Percentiles rank a stretch among this genome's conserved stretches.
These are phyloP conservation scores for Phaffia australis DNA, from an alignment of 768 basidiomycete species.

Conservation along the genomic window DNA sequence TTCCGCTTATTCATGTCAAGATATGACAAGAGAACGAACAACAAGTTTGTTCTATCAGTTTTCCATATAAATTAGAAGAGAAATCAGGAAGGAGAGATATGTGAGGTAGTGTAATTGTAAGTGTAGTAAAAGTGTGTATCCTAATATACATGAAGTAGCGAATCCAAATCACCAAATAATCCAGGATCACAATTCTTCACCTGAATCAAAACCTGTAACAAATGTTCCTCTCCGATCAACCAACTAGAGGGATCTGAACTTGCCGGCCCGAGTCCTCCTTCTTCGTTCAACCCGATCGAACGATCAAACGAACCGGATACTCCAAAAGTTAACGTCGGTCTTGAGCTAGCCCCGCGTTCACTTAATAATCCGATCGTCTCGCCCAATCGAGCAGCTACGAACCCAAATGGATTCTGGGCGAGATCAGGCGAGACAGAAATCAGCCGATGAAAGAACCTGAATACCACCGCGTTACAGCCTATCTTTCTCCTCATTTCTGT, in stretches of 20 bases:
- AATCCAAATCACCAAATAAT: slow-evolving; percentile 5
- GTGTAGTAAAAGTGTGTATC: no score
- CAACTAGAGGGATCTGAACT: slow-evolving; percentile 6
- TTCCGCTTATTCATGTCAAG: no score
- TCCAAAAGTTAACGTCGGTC: background rate
- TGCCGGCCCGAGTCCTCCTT: slow-evolving; percentile 1
- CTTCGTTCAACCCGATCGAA: slow-evolving; percentile 1
- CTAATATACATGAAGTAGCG: slow-evolving; percentile 7
- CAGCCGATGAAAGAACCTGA: slow-evolving; percentile 31
- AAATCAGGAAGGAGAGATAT: background rate
- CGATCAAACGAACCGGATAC: slow-evolving; percentile 4
- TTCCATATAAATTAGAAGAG: no score
- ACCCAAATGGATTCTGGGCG: slow-evolving; percentile 30
- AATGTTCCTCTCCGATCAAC: slow-evolving; percentile 1
- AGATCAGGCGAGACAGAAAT: slow-evolving; percentile 8
- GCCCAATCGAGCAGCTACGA: slow-evolving; percentile 36
- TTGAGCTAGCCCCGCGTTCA: slow-evolving; percentile 14
- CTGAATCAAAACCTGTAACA: slow-evolving; percentile 6
- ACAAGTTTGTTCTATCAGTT: no score
- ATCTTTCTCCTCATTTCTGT: slow-evolving; percentile 41
- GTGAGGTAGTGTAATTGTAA: no score
- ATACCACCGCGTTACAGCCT: slow-evolving; percentile 54
- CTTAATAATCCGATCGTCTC: slow-evolving; percentile 39
- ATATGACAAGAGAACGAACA: no score
- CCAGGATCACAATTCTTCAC: background rate